Evolutionary conservation across 2,329 filamentous ascomycete species (phyloP), one percentile per base, ranked within the genome.

Genomic region (Mycosphaerelloides madeirae): DNA sequence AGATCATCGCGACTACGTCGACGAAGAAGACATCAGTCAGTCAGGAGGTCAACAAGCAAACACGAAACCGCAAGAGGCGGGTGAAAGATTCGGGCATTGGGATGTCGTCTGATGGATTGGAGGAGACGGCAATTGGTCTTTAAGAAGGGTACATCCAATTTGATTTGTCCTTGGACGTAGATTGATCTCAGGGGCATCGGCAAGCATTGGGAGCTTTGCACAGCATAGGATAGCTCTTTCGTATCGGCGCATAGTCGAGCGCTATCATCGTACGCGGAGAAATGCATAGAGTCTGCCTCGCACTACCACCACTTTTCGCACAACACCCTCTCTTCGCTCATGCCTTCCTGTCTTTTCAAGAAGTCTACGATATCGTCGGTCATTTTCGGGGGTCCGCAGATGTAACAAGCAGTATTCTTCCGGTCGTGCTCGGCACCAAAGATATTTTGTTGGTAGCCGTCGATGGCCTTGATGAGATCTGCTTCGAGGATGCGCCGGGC

Each of bases 301-400:
- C 9, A 25, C 22, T 19, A 75, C 73, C 73, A 76, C 73, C 73
- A 76, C 56, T 74, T 75, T 58, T 76, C 73, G 51, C 70, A 74
- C 5, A 74, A 50, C 7, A 75, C 71, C 20, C 62, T 58, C 29
- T 66, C 64, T 14, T 58, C 48, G 16, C 52, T 50, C 52, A 75
- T 66, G 7, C 68, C 63, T 4, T 64, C 53, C 50, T 69, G 65
- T 22, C 52, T 56, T 33, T 58, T 55, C 44, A 74, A 44, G 38
- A 65, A 66, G 5, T 62, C 60, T 3, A 74, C 71, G 36, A 71
- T 58, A 32, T 67, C 60, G 50, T 76, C 72, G 3, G 72, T 74
- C 69, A 76, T 74, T 35, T 55, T 57, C 16, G 68, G 67, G 15
- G 72, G 71, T 2, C 73, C 73, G 46, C 73, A 76, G 5, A 75